Base-by-base conservation (phyloP, 1,139 yeast species). In the Suhomyces choctaworum region DNA sequence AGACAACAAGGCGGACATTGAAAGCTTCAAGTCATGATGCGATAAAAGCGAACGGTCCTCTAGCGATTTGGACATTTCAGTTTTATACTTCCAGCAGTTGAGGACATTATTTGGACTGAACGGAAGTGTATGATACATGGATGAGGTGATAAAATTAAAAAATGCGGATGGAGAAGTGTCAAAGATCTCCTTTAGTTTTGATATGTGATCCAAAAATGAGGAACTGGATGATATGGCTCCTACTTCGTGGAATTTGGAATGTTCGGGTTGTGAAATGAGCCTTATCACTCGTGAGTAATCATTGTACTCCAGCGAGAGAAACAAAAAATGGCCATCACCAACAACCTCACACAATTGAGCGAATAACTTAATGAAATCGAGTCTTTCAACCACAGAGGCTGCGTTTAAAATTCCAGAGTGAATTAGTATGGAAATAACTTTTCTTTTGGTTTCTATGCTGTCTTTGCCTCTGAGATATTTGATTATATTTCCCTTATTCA, bases 1-100 rank as follows among this genome's bases (percentile, higher is more conserved):
- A 5, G 40, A 38, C 9, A 53, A 45, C 25, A 62, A 56, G 1
- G 73, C 60, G 12, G 38, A 32, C 63, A 73, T 60, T 9, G 60
- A 53, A 31, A 42, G 44, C 4, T 60, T 56, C 34, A 68, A 53
- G 46, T 67, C 71, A 4, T 40, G 27, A 9, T 36, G 38, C 6
- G 27, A 23, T 14, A 32, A 27, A 14, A 9, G 27, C 5, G 16
- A 17, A 6, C 12, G 22, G 9, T 24, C 29, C 4, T 20, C 16
- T 12, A 5, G 20, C 8, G 11, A 13, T 13, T 19, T 29, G 12
- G 25, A 16, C 7, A 7, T 6, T 7, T 43, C 45, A 8, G 36
- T 33, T 37, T 66, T 66, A 38, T 44, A 52, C 23, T 52, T 46
- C 68, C 68, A 64, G 29, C 47, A 42, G 27, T 46, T 47, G 7